Evolutionary conservation across 371 early-diverging fungal genomes (phyloP).

Genomic region (Mortierella sp.): DNA sequence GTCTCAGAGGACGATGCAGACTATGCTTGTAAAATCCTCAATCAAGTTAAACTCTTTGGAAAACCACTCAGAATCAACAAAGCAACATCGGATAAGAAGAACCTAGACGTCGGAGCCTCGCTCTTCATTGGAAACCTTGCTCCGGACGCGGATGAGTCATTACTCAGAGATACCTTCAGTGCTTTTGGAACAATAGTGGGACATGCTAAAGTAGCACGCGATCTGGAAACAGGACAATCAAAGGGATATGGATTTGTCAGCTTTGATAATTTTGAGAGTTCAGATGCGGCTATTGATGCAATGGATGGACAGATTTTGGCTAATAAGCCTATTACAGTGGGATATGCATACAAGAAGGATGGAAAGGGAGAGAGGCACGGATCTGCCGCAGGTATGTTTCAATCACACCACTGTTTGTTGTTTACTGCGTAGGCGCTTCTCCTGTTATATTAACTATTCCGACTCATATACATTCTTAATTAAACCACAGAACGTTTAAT

Average conservation of each 20-base stretch:
- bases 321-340: slow-evolving; percentile 92
- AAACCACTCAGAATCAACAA: slow-evolving; percentile 98
- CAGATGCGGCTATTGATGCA: slow-evolving; percentile 96
- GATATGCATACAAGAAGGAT: slow-evolving; percentile 98
- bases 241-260: slow-evolving; percentile 97
- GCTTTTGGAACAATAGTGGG: slow-evolving; percentile 89
- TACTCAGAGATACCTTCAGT: slow-evolving; percentile 96
- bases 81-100: slow-evolving; percentile 91
- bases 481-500: slow-evolving; percentile 83
- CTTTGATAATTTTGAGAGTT: slow-evolving; percentile 94
- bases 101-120: slow-evolving; percentile 96
- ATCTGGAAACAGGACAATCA: slow-evolving; percentile 87
- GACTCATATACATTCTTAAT: not conserved
- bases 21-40: slow-evolving; percentile 97
- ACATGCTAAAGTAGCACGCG: slow-evolving; percentile 81
- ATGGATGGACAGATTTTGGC: slow-evolving; percentile 98
- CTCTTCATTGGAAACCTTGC: slow-evolving; percentile 97
- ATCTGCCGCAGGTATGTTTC: slow-evolving; percentile 83
- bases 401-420: not conserved
- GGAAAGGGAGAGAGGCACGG: slow-evolving; percentile 98
- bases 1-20: slow-evolving; percentile 95
- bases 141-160: slow-evolving; percentile 93
- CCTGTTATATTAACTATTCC: not conserved
- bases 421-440: too few species aligned
- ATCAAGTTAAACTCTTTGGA: slow-evolving; percentile 94